These are phyloP conservation scores for Exophiala dermatitidis DNA, from an alignment of 2,329 filamentous ascomycete species.

Conservation along the genomic window DNA sequence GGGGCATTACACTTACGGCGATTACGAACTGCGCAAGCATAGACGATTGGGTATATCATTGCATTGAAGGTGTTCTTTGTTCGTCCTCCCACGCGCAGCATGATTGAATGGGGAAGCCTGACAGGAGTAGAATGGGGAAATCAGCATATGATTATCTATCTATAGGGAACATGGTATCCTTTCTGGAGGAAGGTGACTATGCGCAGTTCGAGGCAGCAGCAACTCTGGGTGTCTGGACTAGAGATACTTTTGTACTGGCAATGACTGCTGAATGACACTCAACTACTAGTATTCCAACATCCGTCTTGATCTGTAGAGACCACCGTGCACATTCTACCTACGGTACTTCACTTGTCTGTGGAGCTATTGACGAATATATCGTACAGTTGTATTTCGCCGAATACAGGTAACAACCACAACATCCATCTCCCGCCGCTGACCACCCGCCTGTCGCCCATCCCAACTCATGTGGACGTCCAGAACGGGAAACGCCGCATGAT, in stretches of 20 bases:
- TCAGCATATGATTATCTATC: constrained; percentile 3
- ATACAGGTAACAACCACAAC: too few species aligned
- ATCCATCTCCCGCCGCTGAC: too few species aligned
- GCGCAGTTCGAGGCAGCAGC: not conserved
- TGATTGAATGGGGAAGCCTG: not conserved
- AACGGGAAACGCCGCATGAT: too few species aligned
- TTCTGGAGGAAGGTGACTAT: not conserved
- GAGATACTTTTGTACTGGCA: not conserved
- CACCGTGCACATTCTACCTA: too few species aligned
- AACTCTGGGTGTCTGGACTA: not conserved
- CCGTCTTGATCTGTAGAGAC: too few species aligned
- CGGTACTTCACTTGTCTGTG: too few species aligned
- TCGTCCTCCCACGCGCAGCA: not conserved
- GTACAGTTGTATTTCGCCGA: too few species aligned
- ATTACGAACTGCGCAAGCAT: constrained; percentile 16
- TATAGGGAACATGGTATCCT: not conserved
- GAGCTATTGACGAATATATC: too few species aligned
- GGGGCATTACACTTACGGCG: constrained; percentile 5
- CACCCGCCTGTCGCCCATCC: too few species aligned
- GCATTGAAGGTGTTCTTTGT: constrained; percentile 13
- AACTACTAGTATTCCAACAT: too few species aligned
- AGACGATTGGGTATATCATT: constrained; percentile 21
- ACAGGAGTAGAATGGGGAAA: not conserved
- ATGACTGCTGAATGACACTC: not conserved
- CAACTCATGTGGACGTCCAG: too few species aligned